A percentile compares a stretch with the other conserved stretches of the same genome.
phyloP scores from a whole-genome alignment of 2,329 filamentous ascomycete species.

The Phyllachora maydis region DNA sequence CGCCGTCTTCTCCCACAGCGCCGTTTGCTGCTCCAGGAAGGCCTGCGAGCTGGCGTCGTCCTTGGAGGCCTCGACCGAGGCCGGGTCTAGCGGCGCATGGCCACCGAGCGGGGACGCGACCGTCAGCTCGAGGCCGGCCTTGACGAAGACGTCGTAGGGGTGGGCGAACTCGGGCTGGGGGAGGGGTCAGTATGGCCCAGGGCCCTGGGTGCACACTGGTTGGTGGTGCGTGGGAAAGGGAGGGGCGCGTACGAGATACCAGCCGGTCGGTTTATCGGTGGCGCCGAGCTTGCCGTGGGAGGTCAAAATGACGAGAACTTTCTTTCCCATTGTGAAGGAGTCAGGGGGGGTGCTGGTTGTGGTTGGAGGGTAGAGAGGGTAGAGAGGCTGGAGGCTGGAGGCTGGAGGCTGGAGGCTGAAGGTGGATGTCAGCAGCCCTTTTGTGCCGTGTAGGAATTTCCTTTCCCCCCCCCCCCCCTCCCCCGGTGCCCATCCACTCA shows the following conservation, averaged over 20 bases:
- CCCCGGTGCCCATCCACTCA: too few relatives aligned
- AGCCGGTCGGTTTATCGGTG: constrained; percentile 38
- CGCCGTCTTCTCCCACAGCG: constrained; percentile 41
- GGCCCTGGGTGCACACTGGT: constrained; percentile 1
- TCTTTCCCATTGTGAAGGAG: constrained; percentile 30
- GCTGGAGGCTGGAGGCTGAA: too few relatives aligned
- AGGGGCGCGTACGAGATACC: constrained; percentile 38
- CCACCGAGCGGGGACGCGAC: constrained; percentile 44
- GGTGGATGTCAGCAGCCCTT: too few relatives aligned
- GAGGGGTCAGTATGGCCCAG: constrained; percentile 1
- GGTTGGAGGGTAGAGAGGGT: too few relatives aligned
- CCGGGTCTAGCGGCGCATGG: constrained; percentile 36
- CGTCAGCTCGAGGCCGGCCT: constrained; percentile 28
- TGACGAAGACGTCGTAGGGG: constrained; percentile 33
- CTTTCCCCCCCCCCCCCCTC: too few relatives aligned
- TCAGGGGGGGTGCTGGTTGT: too few relatives aligned
- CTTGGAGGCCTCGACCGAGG: constrained; percentile 32
- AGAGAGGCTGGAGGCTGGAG: too few relatives aligned
- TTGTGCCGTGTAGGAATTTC: too few relatives aligned
- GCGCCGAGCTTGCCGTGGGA: constrained; percentile 31
- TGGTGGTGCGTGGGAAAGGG: background rate
- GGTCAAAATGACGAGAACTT: constrained; percentile 51
- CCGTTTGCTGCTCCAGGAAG: constrained; percentile 33
- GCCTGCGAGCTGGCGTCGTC: constrained; percentile 26
- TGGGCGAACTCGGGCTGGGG: constrained; percentile 40